Conservation (phyloP, 306 rosid genomes). For the Citrullus colocynthis region DNA sequence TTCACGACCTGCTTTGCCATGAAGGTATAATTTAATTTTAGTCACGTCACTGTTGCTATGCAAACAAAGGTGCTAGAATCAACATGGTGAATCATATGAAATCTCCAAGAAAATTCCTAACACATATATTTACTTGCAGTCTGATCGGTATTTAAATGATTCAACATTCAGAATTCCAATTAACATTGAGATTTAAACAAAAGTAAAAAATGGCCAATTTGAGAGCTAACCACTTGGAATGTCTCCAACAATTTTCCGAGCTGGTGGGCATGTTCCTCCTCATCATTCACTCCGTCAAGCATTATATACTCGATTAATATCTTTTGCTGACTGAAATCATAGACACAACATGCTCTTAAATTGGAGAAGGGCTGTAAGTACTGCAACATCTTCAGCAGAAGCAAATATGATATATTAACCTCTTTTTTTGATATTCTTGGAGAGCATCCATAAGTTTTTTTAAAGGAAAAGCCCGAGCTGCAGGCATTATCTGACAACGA, state of each 20-base stretch:
- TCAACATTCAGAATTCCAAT: neutral
- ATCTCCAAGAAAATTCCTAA: neutral
- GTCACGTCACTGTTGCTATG: neutral
- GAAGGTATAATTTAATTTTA: neutral
- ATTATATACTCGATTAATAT: conserved; percentile 94
- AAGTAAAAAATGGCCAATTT: neutral
- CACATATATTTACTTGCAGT: neutral
- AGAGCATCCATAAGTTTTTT: conserved; percentile 76
- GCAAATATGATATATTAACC: conserved; percentile 17
- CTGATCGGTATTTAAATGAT: neutral
- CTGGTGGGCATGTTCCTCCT: conserved; percentile 80
- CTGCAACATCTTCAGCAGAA: neutral
- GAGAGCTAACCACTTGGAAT: conserved; percentile 68
- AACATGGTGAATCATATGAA: neutral
- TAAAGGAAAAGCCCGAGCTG: conserved; percentile 94
- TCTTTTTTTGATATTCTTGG: conserved; percentile 67
- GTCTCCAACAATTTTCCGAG: conserved; percentile 71
- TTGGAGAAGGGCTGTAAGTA: neutral
- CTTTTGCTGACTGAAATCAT: conserved; percentile 53
- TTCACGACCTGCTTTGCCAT: conserved; percentile 66
- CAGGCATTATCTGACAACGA: conserved; percentile 98
- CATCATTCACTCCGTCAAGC: conserved; percentile 95
- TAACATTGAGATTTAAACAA: neutral
- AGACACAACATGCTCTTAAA: conserved; percentile 3
- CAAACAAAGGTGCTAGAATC: neutral